Conservation (phyloP, 345 rosid genomes). For the Carallia brachiata region DNA sequence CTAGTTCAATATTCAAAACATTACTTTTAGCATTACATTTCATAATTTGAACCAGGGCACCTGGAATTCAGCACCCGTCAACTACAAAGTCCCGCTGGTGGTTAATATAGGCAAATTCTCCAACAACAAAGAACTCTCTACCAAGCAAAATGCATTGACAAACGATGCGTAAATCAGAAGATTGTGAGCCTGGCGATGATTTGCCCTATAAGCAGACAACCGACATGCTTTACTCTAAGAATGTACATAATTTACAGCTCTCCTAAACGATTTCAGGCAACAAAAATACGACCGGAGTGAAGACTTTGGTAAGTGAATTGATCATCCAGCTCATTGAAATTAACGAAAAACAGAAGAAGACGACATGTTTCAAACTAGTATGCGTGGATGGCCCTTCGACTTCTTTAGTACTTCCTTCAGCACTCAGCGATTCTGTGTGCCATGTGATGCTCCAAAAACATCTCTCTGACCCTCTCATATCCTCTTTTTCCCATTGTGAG, state of each 20-base stretch:
- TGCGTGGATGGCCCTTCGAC: slow-evolving; percentile 19
- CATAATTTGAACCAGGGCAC: too few relatives aligned
- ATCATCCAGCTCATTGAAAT: too few relatives aligned
- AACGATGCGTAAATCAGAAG: background rate
- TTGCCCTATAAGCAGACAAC: slow-evolving; percentile 15
- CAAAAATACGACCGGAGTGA: background rate
- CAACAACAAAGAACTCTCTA: too few relatives aligned
- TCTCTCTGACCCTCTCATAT: slow-evolving; percentile 61
- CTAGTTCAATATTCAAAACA: too few relatives aligned
- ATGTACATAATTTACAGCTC: slow-evolving; percentile 35
- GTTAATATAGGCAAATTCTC: too few relatives aligned
- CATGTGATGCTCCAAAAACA: slow-evolving; percentile 85
- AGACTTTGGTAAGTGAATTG: background rate
- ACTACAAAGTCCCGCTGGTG: too few relatives aligned
- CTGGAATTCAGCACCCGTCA: too few relatives aligned
- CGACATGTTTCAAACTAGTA: background rate
- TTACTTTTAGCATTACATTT: too few relatives aligned
- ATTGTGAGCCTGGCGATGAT: background rate
- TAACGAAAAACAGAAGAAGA: background rate
- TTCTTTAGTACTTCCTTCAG: slow-evolving; percentile 57
- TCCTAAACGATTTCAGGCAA: background rate
- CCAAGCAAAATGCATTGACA: background rate
- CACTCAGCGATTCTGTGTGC: slow-evolving; percentile 66
- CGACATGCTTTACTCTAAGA: background rate
- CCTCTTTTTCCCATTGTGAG: slow-evolving; percentile 76